These are phyloP conservation scores for Delitschia confertaspora DNA, from an alignment of 495 filamentous ascomycete genomes.

Conservation along the genomic window DNA sequence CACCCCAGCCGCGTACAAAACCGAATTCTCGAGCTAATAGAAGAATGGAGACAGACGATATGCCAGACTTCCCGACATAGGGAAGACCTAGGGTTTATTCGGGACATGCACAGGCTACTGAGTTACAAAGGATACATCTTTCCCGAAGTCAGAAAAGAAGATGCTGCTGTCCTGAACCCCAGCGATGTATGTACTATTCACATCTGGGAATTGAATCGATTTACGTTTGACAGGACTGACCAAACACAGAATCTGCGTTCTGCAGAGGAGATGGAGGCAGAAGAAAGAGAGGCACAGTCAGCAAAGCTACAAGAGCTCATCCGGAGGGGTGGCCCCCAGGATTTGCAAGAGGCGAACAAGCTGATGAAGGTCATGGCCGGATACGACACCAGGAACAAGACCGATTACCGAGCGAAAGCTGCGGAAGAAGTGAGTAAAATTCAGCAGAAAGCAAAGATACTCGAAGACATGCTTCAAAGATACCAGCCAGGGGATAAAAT, in stretches of 20 bases:
- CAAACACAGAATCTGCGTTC: conserved; percentile 73
- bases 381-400: conserved; percentile 88
- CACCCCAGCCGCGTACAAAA: conserved; percentile 78
- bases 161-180: conserved; percentile 94
- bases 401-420: conserved; percentile 94
- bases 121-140: conserved; percentile 96
- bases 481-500: conserved; percentile 75
- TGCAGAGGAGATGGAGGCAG: conserved; percentile 97
- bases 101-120: conserved; percentile 94
- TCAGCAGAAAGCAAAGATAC: conserved; percentile 79
- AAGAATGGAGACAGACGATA: conserved; percentile 97
- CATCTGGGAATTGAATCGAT: background rate
- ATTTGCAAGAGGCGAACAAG: conserved; percentile 90
- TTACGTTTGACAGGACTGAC: conserved; percentile 1
- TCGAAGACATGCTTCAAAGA: conserved; percentile 86
- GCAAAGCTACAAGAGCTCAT: conserved; percentile 97
- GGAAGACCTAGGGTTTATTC: conserved; percentile 90
- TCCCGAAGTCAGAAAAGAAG: conserved; percentile 81
- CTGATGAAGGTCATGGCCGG: conserved; percentile 99
- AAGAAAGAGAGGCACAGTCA: conserved; percentile 87
- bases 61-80: conserved; percentile 96
- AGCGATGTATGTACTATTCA: conserved; percentile 71
- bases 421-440: conserved; percentile 91
- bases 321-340: conserved; percentile 78
- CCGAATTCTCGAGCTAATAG: conserved; percentile 90